Percentiles rank a stretch among this genome's conserved stretches.
phyloP scores from a whole-genome alignment of 441 rosid species.

The Mallotus repandus region DNA sequence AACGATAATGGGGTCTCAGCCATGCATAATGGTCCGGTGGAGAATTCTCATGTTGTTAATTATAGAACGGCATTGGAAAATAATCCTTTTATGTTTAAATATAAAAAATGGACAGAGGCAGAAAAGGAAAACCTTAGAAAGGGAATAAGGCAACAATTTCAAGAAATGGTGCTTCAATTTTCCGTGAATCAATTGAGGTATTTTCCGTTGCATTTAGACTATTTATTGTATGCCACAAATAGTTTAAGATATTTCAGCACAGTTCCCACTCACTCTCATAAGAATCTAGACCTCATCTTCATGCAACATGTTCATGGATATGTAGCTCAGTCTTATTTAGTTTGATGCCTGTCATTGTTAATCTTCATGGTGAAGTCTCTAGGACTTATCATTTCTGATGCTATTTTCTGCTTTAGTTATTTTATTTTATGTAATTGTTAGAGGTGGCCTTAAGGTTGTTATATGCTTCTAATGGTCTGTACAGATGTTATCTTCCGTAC shows the following conservation, averaged over 20 bases:
- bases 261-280: neutral
- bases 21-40: constrained; percentile 59
- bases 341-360: too few relatives aligned
- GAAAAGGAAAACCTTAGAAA: constrained; percentile 73
- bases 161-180: constrained; percentile 56
- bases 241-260: neutral
- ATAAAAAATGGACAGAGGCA: constrained; percentile 63
- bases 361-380: too few relatives aligned
- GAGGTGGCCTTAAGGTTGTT: too few relatives aligned
- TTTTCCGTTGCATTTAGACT: constrained; percentile 9
- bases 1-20: constrained; percentile 49
- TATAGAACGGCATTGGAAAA: constrained; percentile 51
- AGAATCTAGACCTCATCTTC: neutral
- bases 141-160: constrained; percentile 79
- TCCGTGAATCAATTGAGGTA: constrained; percentile 62
- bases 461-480: too few relatives aligned
- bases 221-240: too few relatives aligned
- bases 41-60: constrained; percentile 62
- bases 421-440: too few relatives aligned
- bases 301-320: too few relatives aligned
- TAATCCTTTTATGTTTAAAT: constrained; percentile 49
- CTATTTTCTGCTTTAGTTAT: too few relatives aligned
- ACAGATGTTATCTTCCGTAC: too few relatives aligned
- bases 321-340: too few relatives aligned
- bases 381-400: too few relatives aligned